Percentiles rank a stretch among this genome's conserved stretches.
Conservation (phyloP, 768 basidiomycete genomes). For the Sporobolomyces pararoseus region DNA sequence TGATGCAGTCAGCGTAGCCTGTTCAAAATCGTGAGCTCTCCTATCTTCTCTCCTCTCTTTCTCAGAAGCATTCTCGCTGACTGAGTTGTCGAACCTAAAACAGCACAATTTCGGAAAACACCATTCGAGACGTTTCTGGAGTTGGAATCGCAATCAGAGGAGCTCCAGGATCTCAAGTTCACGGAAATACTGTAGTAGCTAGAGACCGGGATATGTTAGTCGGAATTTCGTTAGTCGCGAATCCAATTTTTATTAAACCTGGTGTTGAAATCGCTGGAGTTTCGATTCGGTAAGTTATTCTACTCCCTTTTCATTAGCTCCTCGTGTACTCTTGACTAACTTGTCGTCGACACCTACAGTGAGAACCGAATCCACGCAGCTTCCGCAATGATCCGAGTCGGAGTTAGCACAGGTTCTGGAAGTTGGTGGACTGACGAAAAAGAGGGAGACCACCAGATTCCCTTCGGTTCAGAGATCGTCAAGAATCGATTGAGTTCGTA, state of each 20-base stretch:
- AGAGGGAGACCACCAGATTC: slow-evolving; percentile 33
- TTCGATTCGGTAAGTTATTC: slow-evolving; percentile 20
- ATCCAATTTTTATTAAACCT: slow-evolving; percentile 21
- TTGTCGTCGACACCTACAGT: not conserved
- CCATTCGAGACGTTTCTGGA: slow-evolving; percentile 46
- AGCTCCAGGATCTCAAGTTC: slow-evolving; percentile 33
- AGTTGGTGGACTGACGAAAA: slow-evolving; percentile 42
- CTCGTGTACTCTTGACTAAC: not conserved
- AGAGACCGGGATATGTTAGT: slow-evolving; percentile 36
- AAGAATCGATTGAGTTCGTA: slow-evolving; percentile 34
- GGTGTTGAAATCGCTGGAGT: slow-evolving; percentile 15
- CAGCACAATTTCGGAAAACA: slow-evolving; percentile 46
- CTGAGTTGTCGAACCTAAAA: too few species aligned
- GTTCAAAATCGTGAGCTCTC: slow-evolving; percentile 37
- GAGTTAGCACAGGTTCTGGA: slow-evolving; percentile 44
- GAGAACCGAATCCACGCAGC: slow-evolving; percentile 42
- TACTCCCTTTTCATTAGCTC: not conserved
- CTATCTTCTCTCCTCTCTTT: too few species aligned
- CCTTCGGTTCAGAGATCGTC: slow-evolving; percentile 29
- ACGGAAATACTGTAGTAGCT: slow-evolving; percentile 43
- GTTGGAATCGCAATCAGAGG: slow-evolving; percentile 46
- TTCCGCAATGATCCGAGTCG: slow-evolving; percentile 45
- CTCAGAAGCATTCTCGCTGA: too few species aligned
- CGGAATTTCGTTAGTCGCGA: slow-evolving; percentile 44
- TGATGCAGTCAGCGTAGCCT: slow-evolving; percentile 49